phyloP scores from a whole-genome alignment of 2,329 filamentous ascomycete genomes.

The Colletotrichum magnum region DNA sequence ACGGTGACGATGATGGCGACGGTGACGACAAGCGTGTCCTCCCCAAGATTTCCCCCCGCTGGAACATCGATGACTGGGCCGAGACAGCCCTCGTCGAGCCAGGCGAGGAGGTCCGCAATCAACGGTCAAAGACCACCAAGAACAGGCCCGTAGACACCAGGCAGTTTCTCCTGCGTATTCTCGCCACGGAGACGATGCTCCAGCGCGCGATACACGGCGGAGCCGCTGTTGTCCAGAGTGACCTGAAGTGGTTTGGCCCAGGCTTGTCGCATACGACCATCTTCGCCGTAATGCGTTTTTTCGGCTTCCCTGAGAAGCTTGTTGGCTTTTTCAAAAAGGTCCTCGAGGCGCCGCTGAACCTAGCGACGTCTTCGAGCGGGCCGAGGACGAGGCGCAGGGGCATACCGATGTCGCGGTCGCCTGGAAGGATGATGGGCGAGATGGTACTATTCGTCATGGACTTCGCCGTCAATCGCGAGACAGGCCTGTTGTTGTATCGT shows the following conservation, averaged over 20 bases:
- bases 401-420: slow-evolving; percentile 70
- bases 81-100: no score
- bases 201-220: slow-evolving; percentile 61
- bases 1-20: no score
- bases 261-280: slow-evolving; percentile 70
- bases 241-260: slow-evolving; percentile 61
- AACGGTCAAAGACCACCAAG: not conserved
- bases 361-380: slow-evolving; percentile 64
- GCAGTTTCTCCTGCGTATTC: slow-evolving; percentile 62
- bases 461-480: slow-evolving; percentile 72
- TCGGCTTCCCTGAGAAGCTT: slow-evolving; percentile 71
- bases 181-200: slow-evolving; percentile 63
- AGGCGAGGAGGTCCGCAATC: slow-evolving; percentile 17
- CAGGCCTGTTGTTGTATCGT: slow-evolving; percentile 71
- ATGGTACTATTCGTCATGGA: slow-evolving; percentile 75
- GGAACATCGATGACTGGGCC: no score
- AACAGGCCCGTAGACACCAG: slow-evolving; percentile 57
- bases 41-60: no score
- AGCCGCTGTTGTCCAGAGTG: slow-evolving; percentile 60
- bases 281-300: slow-evolving; percentile 68
- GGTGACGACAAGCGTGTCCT: no score
- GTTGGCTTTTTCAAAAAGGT: slow-evolving; percentile 72
- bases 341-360: slow-evolving; percentile 71
- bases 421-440: slow-evolving; percentile 74
- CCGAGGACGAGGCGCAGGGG: slow-evolving; percentile 66